Base-by-base conservation (phyloP, 306 rosid genomes). In the Crataegus laevigata region DNA sequence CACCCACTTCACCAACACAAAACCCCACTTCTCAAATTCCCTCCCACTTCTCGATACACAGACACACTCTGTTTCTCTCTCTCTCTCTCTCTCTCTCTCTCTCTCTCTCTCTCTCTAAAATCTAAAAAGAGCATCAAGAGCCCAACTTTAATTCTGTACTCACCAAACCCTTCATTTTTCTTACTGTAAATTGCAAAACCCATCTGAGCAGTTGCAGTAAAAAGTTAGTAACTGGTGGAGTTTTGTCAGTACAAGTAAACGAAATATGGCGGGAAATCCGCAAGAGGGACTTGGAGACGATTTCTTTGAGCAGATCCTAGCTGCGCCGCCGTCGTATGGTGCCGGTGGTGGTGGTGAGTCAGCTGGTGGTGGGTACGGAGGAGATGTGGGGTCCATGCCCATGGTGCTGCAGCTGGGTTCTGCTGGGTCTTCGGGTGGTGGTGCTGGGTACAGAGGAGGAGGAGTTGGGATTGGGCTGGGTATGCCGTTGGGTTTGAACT, bases 231-330 rank as follows among this genome's bases (percentile, higher is more conserved):
- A 19, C 21, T 4, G 42, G 68, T 63, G 68, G 68, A 63, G 38
- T 40, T 78, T 66, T 0, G 24, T 34, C 61, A n/a, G 17, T 11
- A 1, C 17, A 34, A 64, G 72, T 43, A 4, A 13, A 42, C 15
- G 21, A 26, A 67, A 30, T 19, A 94, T 94, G 99, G 96, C 93
- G 62, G 91, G 92, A 28, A 89, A 88, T 76, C 80, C 86, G 18
- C 84, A 91, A 15, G 93, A 90, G 81, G 92, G 96, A 11, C 83
- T 92, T 40, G 92, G 92, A 1, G 99, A 96, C 51, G 97, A 92
- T 86, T 92, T 92, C 83, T 83, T 92, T 25, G 97, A 92, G 81
- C 93, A 96, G 97, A 96, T 96, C 82, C 55, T 92, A 51, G 85
- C 93, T 0, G 97, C 80, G 63, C 93, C 91, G 11, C 81, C 88